phyloP scores from a whole-genome alignment of 1,139 yeast genomes.

The Kodamaea derodonti region DNA sequence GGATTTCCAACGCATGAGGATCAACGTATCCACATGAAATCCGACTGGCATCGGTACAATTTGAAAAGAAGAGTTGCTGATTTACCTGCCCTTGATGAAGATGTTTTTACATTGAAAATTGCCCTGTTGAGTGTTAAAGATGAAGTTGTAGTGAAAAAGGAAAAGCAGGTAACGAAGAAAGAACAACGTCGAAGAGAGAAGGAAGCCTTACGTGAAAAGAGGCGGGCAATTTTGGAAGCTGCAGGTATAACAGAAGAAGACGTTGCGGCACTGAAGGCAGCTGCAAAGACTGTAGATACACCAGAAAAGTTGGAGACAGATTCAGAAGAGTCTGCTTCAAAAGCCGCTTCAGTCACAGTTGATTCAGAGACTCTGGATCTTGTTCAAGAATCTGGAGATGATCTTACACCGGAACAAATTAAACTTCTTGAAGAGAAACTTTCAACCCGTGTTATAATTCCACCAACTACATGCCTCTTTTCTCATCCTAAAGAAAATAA shows the following conservation, averaged over 20 bases:
- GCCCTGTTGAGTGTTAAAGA: slow-evolving; percentile 24
- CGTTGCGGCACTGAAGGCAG: not conserved
- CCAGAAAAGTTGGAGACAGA: slow-evolving; percentile 16
- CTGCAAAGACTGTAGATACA: too few relatives aligned
- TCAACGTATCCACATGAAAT: slow-evolving; percentile 49
- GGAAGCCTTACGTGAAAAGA: slow-evolving; percentile 61
- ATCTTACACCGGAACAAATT: slow-evolving; percentile 45
- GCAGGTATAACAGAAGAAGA: slow-evolving; percentile 13
- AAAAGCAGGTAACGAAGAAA: slow-evolving; percentile 49
- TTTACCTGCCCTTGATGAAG: slow-evolving; percentile 53
- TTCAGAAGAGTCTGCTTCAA: slow-evolving; percentile 12
- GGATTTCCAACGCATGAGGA: slow-evolving; percentile 37
- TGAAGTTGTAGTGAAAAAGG: slow-evolving; percentile 15
- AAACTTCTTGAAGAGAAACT: slow-evolving; percentile 53
- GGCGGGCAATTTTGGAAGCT: slow-evolving; percentile 54
- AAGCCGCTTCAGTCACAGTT: slow-evolving; percentile 10
- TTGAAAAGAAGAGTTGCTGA: slow-evolving; percentile 59
- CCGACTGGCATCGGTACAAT: slow-evolving; percentile 76
- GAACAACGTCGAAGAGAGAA: slow-evolving; percentile 62
- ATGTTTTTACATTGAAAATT: slow-evolving; percentile 44
- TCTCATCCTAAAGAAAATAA: slow-evolving; percentile 51
- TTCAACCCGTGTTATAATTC: slow-evolving; percentile 62
- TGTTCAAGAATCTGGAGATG: slow-evolving; percentile 10
- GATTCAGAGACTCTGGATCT: not conserved
- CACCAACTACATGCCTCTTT: slow-evolving; percentile 73